phyloP scores from a whole-genome alignment of 2,329 filamentous ascomycete genomes.

The Metarhizium guizhouense region DNA sequence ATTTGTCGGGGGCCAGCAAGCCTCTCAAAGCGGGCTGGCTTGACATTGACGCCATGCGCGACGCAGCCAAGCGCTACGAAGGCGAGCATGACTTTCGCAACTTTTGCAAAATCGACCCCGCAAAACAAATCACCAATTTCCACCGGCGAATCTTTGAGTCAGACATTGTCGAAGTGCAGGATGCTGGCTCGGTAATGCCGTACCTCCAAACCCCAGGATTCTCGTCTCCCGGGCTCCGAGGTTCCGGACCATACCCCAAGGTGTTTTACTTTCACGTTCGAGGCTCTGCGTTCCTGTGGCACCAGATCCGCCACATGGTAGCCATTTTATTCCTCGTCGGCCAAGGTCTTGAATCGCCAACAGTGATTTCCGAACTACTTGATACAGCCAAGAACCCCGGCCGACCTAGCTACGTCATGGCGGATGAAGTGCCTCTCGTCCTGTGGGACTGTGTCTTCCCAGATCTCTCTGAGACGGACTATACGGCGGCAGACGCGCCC shows the following conservation, averaged over 20 bases:
- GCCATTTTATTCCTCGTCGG: conserved; percentile 85
- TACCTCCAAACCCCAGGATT: conserved; percentile 39
- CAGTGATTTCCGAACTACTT: conserved; percentile 64
- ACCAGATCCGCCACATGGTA: conserved; percentile 95
- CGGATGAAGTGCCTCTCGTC: conserved; percentile 79
- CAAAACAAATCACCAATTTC: conserved; percentile 84
- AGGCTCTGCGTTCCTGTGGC: conserved; percentile 92
- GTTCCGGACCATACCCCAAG: conserved; percentile 37
- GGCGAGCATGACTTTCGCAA: conserved; percentile 93
- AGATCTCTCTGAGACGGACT: conserved; percentile 11
- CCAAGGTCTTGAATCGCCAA: conserved; percentile 73
- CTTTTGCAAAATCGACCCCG: conserved; percentile 87
- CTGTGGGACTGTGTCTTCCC: conserved; percentile 96
- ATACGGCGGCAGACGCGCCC: conserved; percentile 6
- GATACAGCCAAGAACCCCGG: conserved; percentile 62
- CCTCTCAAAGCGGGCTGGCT: conserved; percentile 62
- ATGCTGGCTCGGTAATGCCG: conserved; percentile 42
- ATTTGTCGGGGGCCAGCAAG: conserved; percentile 3
- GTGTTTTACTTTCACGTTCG: conserved; percentile 84
- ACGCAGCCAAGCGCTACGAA: conserved; percentile 70
- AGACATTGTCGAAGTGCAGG: conserved; percentile 63
- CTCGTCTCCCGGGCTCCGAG: conserved; percentile 15
- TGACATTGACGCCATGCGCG: conserved; percentile 77
- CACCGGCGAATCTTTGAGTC: conserved; percentile 70
- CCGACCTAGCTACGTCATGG: conserved; percentile 86